Evolutionary conservation across 2,329 filamentous ascomycete genomes (phyloP), one percentile per base, ranked within the genome.

Genomic region (Sarocladium kiliense): DNA sequence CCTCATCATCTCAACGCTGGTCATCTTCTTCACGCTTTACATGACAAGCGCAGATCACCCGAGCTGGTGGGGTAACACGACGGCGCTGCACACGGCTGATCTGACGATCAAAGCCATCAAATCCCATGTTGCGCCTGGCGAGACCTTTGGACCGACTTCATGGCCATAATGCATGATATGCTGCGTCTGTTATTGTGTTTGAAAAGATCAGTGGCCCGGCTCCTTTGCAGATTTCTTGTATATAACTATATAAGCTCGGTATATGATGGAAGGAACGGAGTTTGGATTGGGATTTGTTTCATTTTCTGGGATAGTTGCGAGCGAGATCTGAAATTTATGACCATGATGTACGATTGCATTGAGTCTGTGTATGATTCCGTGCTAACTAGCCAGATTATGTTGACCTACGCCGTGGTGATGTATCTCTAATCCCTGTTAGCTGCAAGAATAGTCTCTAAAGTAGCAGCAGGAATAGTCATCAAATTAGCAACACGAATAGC

Each of bases 21-120:
- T 90, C 56, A 85, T 90, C 56, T 88, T 91, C 73, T 82, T 88
- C 61, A 78, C 83, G 1, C 71, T 91, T 26, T 82, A 84, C 55
- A 66, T 89, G 60, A 85, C 85, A 2, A 72, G 75, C 32, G 76
- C 77, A 9, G 63, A 66, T 2, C 72, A 81, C 56, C 82, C 85
- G 0, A 63, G 74, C 10, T 90, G 87, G 84, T 87, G 80, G 71
- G 82, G 82, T 10, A 86, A 86, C 58, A 66, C 71, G 19, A 73
- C 68, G 6, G 74, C 74, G 2, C 63, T 74, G 45, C 58, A 71
- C 27, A 84, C 78, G 3, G 62, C 78, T 54, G 81, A 83, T 60
- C 71, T 72, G 59, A 58, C 58, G 19, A 70, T 66, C 4, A 59
- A 62, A n/a, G 77, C 79, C 1, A 70, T 80, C 57, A 72, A 74